Evolutionary conservation across 148 eudicot species (phyloP).

Genomic region (Dysphania ambrosioides): DNA sequence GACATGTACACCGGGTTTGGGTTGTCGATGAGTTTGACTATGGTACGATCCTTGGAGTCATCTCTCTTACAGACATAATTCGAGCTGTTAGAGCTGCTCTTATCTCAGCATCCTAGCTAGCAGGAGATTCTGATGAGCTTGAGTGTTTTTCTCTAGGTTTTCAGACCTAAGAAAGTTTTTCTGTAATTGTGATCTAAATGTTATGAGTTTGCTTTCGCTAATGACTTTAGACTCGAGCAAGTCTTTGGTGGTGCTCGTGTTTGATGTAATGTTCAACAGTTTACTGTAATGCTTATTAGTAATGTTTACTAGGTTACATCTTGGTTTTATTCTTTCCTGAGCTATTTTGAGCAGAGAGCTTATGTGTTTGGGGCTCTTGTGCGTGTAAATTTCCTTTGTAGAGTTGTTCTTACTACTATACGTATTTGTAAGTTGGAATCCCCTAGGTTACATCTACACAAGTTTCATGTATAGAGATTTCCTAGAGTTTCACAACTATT

Average conservation of each 20-base stretch:
- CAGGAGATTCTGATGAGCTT: not conserved
- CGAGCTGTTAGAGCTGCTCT: slow-evolving; percentile 48
- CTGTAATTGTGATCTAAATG: not conserved
- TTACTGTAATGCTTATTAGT: not conserved
- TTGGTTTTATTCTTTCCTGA: no score
- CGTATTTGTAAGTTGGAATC: no score
- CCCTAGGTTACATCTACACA: no score
- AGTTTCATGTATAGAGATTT: no score
- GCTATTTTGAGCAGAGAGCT: no score
- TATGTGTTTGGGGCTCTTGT: no score
- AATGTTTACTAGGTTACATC: not conserved
- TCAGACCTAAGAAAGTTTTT: not conserved
- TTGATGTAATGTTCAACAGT: not conserved
- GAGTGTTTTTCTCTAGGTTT: not conserved
- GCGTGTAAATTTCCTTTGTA: no score
- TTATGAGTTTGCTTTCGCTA: not conserved
- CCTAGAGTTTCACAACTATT: no score
- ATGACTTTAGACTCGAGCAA: not conserved
- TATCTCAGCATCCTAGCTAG: slow-evolving; percentile 30
- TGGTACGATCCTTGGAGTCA: slow-evolving; percentile 58
- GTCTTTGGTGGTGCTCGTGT: not conserved
- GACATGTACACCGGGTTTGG: slow-evolving; percentile 89
- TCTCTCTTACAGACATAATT: slow-evolving; percentile 80
- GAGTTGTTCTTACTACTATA: no score
- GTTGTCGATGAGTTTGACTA: slow-evolving; percentile 38